Evolutionary conservation across 345 rosid species (phyloP), one percentile per base, ranked within the genome.

Genomic region (Linum tenue): DNA sequence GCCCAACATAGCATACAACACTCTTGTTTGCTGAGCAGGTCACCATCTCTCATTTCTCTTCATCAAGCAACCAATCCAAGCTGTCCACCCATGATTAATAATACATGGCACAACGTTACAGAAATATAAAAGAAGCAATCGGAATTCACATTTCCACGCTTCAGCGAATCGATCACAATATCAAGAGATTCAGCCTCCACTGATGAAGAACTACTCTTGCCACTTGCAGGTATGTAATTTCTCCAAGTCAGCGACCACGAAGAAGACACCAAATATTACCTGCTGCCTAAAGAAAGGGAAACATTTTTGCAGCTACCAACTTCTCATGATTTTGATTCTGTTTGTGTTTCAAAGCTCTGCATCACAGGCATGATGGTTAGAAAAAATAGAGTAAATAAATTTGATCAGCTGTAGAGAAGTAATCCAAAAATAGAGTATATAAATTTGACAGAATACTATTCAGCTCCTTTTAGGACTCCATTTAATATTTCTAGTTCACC

Each of bases 241-340:
- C 89, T 90, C 99, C 99, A 94, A 59, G 71, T 82, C 70, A 79
- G 68, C 67, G 90, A 80, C 99, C 99, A 94, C 6, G 77, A 71
- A 44, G 97, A 80, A 51, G 99, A 91, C 65, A 94, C 75, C 79
- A 94, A 73, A 77, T 80, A 90, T 76, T 94, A 88, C 65, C 22
- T 78, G 84, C 83, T 69, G 57, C 81, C 43, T 59, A 86, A 78
- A 64, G 74, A 76, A 39, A 94, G 74, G 15, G 85, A 79, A 71
- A 83, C 76, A 59, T 76, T 83, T 80, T 94, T 63, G 91, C 97
- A 15, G 64, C 40, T 59, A 90, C 90, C 69, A 94, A 75, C 76
- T 86, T 90, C 73, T 94, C 96, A 72, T 90, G 99, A 77, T 78
- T 94, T 68, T 83, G 90, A 37, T 95, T 92, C 75, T 94, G 92